phyloP scores from a whole-genome alignment of 495 filamentous ascomycete genomes.

The Parathielavia appendiculata region DNA sequence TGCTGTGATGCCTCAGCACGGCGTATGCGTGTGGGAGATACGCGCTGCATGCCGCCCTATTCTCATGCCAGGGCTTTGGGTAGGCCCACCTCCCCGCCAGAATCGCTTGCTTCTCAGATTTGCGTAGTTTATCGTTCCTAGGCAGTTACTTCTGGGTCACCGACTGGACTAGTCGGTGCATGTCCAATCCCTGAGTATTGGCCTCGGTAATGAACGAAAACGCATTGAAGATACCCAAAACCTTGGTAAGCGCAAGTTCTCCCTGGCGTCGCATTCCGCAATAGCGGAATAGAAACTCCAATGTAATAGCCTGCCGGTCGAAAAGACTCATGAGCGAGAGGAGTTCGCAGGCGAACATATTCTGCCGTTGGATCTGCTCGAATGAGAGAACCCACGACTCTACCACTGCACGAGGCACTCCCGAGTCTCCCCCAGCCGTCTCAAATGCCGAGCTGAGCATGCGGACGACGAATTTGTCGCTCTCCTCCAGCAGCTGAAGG shows the following conservation, averaged over 20 bases:
- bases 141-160: constrained; percentile 43
- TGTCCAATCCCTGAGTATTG: constrained; percentile 26
- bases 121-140: constrained; percentile 19
- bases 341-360: constrained; percentile 38
- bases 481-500: constrained; percentile 29
- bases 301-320: constrained; percentile 41
- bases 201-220: constrained; percentile 38
- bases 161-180: constrained; percentile 48
- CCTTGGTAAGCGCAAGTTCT: constrained; percentile 28
- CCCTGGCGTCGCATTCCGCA: constrained; percentile 15
- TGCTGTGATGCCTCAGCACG: constrained; percentile 20
- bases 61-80: constrained; percentile 34
- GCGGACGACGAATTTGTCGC: constrained; percentile 22
- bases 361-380: constrained; percentile 35
- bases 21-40: constrained; percentile 39
- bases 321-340: constrained; percentile 44
- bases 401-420: constrained; percentile 30
- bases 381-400: constrained; percentile 40
- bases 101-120: constrained; percentile 33
- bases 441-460: constrained; percentile 27
- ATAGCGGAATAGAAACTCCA: constrained; percentile 29
- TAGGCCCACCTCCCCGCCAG: constrained; percentile 29
- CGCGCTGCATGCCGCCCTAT: constrained; percentile 32
- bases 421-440: constrained; percentile 27
- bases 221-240: constrained; percentile 37